Evolutionary conservation across 768 basidiomycete genomes (phyloP).

Genomic region (Collybia sordida): DNA sequence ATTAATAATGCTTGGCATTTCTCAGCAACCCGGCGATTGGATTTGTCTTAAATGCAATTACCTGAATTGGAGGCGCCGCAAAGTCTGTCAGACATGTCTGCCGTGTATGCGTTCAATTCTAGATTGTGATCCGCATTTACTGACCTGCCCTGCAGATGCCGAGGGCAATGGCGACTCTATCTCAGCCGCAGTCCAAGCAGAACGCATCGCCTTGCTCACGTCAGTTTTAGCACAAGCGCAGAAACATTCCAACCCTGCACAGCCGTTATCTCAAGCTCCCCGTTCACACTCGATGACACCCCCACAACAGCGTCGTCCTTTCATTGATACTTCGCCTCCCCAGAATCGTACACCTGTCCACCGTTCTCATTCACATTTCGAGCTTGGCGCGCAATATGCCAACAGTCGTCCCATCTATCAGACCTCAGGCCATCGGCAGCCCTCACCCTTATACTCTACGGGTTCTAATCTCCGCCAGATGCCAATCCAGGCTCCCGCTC

Average conservation of each 20-base stretch:
- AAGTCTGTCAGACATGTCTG: conserved; percentile 88
- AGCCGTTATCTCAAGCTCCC: conserved; percentile 19
- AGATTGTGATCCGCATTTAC: too few species aligned
- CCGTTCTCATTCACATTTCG: conserved; percentile 52
- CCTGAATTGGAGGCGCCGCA: conserved; percentile 83
- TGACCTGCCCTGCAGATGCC: conserved; percentile 50
- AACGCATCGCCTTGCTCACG: conserved; percentile 78
- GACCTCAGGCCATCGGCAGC: conserved; percentile 51
- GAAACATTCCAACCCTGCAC: conserved; percentile 9
- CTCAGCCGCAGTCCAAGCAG: conserved; percentile 80
- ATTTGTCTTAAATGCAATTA: conserved; percentile 84
- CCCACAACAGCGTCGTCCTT: conserved; percentile 38
- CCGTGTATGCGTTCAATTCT: conserved; percentile 56
- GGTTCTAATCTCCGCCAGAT: conserved; percentile 29
- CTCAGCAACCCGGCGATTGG: conserved; percentile 77
- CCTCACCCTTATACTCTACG: conserved; percentile 37
- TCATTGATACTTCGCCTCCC: conserved; percentile 35
- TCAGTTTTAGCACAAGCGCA: conserved; percentile 67
- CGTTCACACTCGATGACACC: conserved; percentile 49
- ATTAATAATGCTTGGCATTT: conserved; percentile 9
- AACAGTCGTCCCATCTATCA: conserved; percentile 56
- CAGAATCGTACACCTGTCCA: conserved; percentile 37
- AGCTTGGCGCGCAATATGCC: conserved; percentile 44
- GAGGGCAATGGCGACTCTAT: conserved; percentile 89
- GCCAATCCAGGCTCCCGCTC: conserved; percentile 39